Evolutionary conservation across 495 filamentous ascomycete species (phyloP).

Genomic region (Staphylotrichum tortipilum): DNA sequence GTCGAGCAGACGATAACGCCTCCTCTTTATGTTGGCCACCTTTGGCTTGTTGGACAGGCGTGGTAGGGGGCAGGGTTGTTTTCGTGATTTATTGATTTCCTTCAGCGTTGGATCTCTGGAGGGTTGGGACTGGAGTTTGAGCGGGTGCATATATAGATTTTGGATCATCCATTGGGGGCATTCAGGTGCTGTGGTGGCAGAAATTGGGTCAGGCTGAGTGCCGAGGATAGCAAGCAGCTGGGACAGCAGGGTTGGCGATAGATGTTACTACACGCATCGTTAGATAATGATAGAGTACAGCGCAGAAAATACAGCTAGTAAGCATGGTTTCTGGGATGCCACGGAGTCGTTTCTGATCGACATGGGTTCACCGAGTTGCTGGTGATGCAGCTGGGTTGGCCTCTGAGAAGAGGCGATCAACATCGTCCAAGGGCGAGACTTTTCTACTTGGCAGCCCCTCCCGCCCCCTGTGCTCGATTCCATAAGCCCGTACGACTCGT

Average conservation of each 20-base stretch:
- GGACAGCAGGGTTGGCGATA: neutral
- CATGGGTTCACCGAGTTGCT: too few species aligned
- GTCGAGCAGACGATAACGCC: neutral
- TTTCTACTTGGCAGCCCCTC: too few species aligned
- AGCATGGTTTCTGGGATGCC: too few species aligned
- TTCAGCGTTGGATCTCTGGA: neutral
- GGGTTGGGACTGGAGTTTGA: neutral
- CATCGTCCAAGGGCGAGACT: too few species aligned
- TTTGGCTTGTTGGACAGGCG: constrained; percentile 3
- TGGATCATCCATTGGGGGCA: neutral
- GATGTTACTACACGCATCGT: neutral
- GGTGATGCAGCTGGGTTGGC: too few species aligned
- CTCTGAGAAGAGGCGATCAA: too few species aligned
- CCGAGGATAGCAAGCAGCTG: too few species aligned
- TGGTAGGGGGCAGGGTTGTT: neutral
- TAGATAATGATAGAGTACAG: neutral
- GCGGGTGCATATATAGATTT: constrained; percentile 4
- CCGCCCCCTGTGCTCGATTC: too few species aligned
- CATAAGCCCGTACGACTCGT: too few species aligned
- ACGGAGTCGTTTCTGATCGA: too few species aligned
- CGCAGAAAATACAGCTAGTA: neutral
- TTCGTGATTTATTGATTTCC: neutral
- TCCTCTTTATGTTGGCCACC: neutral
- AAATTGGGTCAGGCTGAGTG: too few species aligned
- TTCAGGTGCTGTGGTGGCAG: neutral